Evolutionary conservation across 345 rosid species (phyloP).

Genomic region (Camelina sativa): DNA sequence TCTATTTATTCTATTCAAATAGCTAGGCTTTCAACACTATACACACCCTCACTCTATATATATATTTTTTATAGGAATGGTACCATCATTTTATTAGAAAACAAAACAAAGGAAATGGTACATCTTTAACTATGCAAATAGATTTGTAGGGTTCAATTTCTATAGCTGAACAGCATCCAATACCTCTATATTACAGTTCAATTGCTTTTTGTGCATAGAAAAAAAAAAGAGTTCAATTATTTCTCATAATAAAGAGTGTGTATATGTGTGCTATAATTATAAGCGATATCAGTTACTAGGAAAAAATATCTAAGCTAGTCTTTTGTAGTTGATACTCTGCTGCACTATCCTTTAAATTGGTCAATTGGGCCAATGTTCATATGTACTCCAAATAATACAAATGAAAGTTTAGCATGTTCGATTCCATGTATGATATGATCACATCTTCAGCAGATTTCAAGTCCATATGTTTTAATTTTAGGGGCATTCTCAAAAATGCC

Average conservation of each 20-base stretch:
- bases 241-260: background rate
- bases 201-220: background rate
- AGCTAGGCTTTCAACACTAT: slow-evolving; percentile 36
- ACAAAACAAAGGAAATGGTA: background rate
- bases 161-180: slow-evolving; percentile 32
- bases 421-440: no score
- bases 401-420: no score
- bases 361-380: no score
- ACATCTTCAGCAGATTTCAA: no score
- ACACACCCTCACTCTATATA: slow-evolving; percentile 18
- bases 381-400: no score
- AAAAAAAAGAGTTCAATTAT: background rate
- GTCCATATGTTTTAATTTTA: no score
- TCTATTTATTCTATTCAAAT: slow-evolving; percentile 19
- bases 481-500: no score
- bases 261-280: background rate
- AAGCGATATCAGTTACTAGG: no score
- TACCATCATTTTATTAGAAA: slow-evolving; percentile 12
- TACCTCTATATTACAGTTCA: slow-evolving; percentile 26
- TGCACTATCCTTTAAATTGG: no score
- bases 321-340: no score
- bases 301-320: no score
- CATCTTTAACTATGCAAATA: slow-evolving; percentile 35
- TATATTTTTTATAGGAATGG: background rate
- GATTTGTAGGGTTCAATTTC: slow-evolving; percentile 25